Evolutionary conservation across 2,329 filamentous ascomycete species (phyloP).

Genomic region (Fusarium guadeloupense): DNA sequence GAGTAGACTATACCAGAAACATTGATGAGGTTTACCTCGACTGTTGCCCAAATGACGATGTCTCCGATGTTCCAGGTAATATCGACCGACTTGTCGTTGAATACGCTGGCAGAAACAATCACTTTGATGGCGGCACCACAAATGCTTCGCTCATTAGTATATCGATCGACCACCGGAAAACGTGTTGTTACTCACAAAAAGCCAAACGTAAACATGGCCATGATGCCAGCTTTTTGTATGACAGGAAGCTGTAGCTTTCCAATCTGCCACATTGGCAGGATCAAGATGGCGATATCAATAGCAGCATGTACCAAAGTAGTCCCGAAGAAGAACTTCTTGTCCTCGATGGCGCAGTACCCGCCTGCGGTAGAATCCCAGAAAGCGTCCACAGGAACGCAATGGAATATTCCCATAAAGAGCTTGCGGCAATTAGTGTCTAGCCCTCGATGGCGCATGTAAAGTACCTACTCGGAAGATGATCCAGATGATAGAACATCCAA

Average conservation of each 20-base stretch:
- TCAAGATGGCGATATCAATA: constrained; percentile 46
- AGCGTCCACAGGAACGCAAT: constrained; percentile 26
- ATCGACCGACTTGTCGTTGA: constrained; percentile 24
- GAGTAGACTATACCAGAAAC: constrained; percentile 22
- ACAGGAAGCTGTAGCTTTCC: constrained; percentile 41
- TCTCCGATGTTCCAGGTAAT: constrained; percentile 38
- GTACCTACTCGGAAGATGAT: constrained; percentile 40
- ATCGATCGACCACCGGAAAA: neutral
- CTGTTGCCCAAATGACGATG: constrained; percentile 41
- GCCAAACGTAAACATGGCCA: constrained; percentile 45
- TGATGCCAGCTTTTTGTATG: constrained; percentile 42
- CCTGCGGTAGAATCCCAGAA: constrained; percentile 28
- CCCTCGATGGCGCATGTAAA: fast-evolving
- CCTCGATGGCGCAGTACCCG: constrained; percentile 32
- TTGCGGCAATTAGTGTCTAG: neutral
- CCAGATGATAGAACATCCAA: constrained; percentile 40
- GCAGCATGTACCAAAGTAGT: constrained; percentile 44
- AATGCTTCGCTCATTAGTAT: constrained; percentile 10
- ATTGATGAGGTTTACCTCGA: constrained; percentile 41
- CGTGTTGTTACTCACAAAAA: constrained; percentile 37
- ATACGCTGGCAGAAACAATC: constrained; percentile 29
- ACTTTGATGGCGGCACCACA: constrained; percentile 35
- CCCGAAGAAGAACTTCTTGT: constrained; percentile 48
- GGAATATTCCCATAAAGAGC: constrained; percentile 33
- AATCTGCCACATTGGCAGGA: constrained; percentile 46